phyloP scores from a whole-genome alignment of 2,329 filamentous ascomycete species.

The Onygenales sp. region DNA sequence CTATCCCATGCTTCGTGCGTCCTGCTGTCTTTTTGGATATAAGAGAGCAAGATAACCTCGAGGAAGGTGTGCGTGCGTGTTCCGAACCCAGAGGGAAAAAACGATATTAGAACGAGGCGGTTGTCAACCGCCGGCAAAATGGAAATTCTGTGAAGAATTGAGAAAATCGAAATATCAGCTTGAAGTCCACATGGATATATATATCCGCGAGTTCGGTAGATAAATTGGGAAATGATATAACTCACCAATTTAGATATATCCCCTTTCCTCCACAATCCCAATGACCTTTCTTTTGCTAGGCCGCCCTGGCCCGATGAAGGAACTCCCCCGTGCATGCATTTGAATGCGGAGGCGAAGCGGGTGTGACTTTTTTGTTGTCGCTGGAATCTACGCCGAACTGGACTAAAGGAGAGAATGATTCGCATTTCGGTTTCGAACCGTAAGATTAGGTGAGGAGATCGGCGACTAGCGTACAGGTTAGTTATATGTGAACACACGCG shows the following conservation, averaged over 20 bases:
- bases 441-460: slow-evolving; percentile 15
- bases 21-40: too few relatives aligned
- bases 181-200: too few relatives aligned
- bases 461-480: slow-evolving; percentile 11
- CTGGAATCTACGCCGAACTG: not conserved
- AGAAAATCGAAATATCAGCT: too few relatives aligned
- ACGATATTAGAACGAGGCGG: too few relatives aligned
- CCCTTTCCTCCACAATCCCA: slow-evolving; percentile 13
- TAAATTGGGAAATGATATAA: not conserved
- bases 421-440: not conserved
- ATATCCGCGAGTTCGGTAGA: too few relatives aligned
- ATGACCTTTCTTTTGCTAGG: not conserved
- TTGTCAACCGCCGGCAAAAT: too few relatives aligned
- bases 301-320: not conserved
- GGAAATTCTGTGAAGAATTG: too few relatives aligned
- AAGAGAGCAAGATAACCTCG: too few relatives aligned
- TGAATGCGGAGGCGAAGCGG: not conserved
- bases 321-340: not conserved
- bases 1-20: too few relatives aligned
- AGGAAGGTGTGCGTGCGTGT: too few relatives aligned
- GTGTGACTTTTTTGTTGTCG: not conserved
- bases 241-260: slow-evolving; percentile 11
- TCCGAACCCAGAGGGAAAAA: too few relatives aligned
- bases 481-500: not conserved
- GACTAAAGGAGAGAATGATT: not conserved